phyloP scores from a whole-genome alignment of 148 eudicot genomes.

The Spergularia bocconei region DNA sequence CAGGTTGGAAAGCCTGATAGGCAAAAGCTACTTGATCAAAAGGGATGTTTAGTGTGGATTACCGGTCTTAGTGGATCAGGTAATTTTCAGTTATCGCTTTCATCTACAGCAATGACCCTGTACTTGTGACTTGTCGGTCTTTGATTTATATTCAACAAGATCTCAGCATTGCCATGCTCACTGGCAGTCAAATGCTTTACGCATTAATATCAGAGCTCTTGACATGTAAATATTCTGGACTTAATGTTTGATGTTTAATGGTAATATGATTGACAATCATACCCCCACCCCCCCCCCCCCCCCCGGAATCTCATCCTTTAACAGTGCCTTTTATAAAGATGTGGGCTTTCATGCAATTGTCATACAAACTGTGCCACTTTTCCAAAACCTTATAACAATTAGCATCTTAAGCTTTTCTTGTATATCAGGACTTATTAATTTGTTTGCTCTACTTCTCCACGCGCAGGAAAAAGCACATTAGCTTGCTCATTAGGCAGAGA shows the following conservation, averaged over 20 bases:
- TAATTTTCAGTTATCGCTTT: constrained; percentile 17
- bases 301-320: no score
- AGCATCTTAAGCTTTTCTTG: not conserved
- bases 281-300: no score
- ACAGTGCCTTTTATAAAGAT: no score
- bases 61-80: constrained; percentile 99
- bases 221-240: not conserved
- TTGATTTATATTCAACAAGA: no score
- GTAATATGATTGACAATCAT: not conserved
- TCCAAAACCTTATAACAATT: not conserved
- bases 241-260: not conserved
- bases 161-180: no score
- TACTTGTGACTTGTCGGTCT: not conserved
- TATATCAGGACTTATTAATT: constrained; percentile 6
- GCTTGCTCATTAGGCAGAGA: constrained; percentile 77
- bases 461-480: constrained; percentile 87
- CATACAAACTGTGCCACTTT: no score
- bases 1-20: constrained; percentile 64
- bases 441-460: not conserved
- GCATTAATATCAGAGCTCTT: not conserved
- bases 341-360: no score
- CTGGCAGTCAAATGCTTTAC: not conserved
- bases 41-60: constrained; percentile 89
- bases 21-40: constrained; percentile 78
- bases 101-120: not conserved